phyloP scores from a whole-genome alignment of 2,329 filamentous ascomycete species.

The Aaosphaeria pasadenensis region DNA sequence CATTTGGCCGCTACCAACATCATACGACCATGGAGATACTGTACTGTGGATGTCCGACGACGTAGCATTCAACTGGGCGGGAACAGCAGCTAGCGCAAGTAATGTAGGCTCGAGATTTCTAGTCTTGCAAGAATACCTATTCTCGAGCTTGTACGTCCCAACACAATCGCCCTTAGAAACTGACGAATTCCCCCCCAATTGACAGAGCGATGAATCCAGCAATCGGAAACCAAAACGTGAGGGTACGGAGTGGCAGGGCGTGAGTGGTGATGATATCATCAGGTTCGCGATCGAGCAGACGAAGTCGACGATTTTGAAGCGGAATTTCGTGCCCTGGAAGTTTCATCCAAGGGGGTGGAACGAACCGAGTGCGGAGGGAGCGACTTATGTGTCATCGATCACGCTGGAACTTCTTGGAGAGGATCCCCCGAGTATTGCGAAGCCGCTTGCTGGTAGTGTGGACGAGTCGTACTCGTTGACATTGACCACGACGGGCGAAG shows the following conservation, averaged over 20 bases:
- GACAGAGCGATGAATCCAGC: slow-evolving; percentile 3
- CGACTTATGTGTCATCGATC: slow-evolving; percentile 58
- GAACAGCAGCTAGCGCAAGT: slow-evolving; percentile 20
- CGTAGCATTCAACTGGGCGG: slow-evolving; percentile 32
- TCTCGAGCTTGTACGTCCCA: slow-evolving; percentile 8
- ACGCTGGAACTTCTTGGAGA: slow-evolving; percentile 58
- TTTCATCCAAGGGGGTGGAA: slow-evolving; percentile 62
- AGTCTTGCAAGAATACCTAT: slow-evolving; percentile 7
- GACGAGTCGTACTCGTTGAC: slow-evolving; percentile 75
- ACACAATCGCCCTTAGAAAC: slow-evolving; percentile 12
- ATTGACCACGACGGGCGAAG: slow-evolving; percentile 57
- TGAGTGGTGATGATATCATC: slow-evolving; percentile 48
- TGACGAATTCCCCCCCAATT: slow-evolving; percentile 13
- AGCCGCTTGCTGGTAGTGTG: slow-evolving; percentile 60
- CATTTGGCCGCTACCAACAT: slow-evolving; percentile 43
- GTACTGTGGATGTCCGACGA: slow-evolving; percentile 40
- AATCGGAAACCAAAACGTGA: slow-evolving; percentile 38
- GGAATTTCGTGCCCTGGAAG: slow-evolving; percentile 76
- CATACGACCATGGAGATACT: slow-evolving; percentile 35
- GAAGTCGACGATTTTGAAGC: slow-evolving; percentile 61
- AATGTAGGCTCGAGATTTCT: slow-evolving; percentile 21
- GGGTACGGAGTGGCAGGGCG: slow-evolving; percentile 16
- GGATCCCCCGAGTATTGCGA: slow-evolving; percentile 56
- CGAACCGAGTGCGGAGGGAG: slow-evolving; percentile 55
- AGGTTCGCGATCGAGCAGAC: slow-evolving; percentile 52